A percentile compares a stretch with the other conserved stretches of the same genome.
Conservation (phyloP, 352 stramenopile genomes). For the Phytophthora tubulina region DNA sequence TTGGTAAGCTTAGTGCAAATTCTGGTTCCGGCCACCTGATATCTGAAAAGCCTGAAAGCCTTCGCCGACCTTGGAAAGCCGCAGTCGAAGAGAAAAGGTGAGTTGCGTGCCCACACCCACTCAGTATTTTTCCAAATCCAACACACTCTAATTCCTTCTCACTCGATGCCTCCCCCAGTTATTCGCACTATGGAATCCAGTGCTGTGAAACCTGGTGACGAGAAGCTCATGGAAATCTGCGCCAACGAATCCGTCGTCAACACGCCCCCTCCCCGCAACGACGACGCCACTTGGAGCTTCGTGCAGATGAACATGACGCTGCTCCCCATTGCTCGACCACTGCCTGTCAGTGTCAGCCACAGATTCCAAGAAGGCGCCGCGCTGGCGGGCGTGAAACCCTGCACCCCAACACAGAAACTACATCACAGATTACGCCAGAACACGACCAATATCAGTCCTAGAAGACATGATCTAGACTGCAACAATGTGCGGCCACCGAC, state of each 20-base stretch:
- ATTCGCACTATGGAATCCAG: slow-evolving; percentile 26
- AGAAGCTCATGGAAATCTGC: slow-evolving; percentile 32
- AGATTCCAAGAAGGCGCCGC: slow-evolving; percentile 55
- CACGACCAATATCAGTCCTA: slow-evolving; percentile 75
- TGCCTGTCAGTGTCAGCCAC: slow-evolving; percentile 60
- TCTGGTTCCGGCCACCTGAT: slow-evolving; percentile 25
- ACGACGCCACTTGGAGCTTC: slow-evolving; percentile 73
- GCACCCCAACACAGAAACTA: slow-evolving; percentile 72
- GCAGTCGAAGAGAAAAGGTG: slow-evolving; percentile 18
- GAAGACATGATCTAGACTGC: slow-evolving; percentile 51
- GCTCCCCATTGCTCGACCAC: slow-evolving; percentile 74
- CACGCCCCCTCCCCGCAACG: slow-evolving; percentile 14
- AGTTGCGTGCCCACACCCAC: slow-evolving; percentile 30
- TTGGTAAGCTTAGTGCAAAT: slow-evolving; percentile 3
- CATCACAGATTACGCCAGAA: slow-evolving; percentile 61
- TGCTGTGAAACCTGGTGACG: slow-evolving; percentile 5
- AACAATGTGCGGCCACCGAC: slow-evolving; percentile 28
- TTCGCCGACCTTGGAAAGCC: slow-evolving; percentile 28
- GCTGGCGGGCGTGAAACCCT: slow-evolving; percentile 53
- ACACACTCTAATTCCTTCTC: slow-evolving; percentile 15
- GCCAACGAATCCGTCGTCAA: slow-evolving; percentile 21
- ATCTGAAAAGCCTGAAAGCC: slow-evolving; percentile 17
- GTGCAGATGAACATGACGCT: slow-evolving; percentile 91
- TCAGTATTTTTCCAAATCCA: slow-evolving; percentile 30
- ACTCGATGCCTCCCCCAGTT: slow-evolving; percentile 5